phyloP scores from a whole-genome alignment of 345 rosid species.

The Pistacia integerrima region DNA sequence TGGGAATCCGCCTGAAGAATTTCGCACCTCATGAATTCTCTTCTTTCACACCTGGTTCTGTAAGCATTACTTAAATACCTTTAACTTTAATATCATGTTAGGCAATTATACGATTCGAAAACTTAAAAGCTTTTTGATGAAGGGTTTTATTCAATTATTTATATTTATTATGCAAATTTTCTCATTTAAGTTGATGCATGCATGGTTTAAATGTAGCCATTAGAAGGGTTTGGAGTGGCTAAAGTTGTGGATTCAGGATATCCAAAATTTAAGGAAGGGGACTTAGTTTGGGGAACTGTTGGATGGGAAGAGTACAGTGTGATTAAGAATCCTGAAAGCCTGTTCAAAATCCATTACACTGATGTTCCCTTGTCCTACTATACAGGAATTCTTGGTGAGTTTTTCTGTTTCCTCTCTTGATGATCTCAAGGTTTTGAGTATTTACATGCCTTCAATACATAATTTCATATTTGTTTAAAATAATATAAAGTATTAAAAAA shows the following conservation, averaged over 20 bases:
- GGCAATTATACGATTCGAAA: no score
- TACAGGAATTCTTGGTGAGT: slow-evolving; percentile 21
- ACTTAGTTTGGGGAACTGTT: slow-evolving; percentile 32
- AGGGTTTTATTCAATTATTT: no score
- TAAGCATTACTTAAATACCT: slow-evolving; percentile 10
- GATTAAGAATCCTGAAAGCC: slow-evolving; percentile 9
- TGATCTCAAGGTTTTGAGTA: no score
- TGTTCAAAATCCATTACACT: slow-evolving; percentile 26
- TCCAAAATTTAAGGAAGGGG: slow-evolving; percentile 29
- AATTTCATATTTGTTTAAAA: no score
- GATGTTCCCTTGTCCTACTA: slow-evolving; percentile 38
- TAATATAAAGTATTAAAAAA: no score
- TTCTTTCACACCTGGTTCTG: slow-evolving; percentile 19
- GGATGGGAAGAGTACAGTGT: slow-evolving; percentile 36
- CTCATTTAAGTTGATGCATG: not conserved
- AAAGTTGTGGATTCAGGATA: slow-evolving; percentile 30
- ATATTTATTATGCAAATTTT: not conserved
- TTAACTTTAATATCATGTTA: no score
- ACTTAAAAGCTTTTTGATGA: no score
- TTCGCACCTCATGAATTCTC: not conserved
- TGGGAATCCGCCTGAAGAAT: slow-evolving; percentile 25
- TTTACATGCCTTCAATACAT: no score
- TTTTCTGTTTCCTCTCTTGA: not conserved
- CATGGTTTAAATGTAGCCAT: not conserved
- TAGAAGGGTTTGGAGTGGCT: slow-evolving; percentile 25